Evolutionary conservation across 2,329 filamentous ascomycete genomes (phyloP).

Genomic region (Aureobasidium pullulans): DNA sequence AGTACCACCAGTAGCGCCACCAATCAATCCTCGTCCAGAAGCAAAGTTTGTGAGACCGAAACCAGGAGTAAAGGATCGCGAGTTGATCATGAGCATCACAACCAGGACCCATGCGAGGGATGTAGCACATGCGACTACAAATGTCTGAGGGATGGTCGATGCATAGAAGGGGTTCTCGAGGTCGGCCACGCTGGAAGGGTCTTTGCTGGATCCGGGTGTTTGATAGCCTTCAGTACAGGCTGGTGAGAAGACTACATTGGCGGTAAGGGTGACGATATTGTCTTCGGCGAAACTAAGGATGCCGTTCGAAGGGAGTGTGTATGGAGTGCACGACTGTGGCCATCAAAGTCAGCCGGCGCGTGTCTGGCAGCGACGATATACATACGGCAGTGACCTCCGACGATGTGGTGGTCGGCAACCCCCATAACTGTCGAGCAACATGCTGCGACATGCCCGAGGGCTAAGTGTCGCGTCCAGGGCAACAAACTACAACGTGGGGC

Average conservation of each 20-base stretch:
- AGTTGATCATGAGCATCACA: constrained; percentile 88
- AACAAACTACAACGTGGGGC: constrained; percentile 18
- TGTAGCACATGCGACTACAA: constrained; percentile 84
- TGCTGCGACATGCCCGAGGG: constrained; percentile 13
- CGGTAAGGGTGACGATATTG: constrained; percentile 52
- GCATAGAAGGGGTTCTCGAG: constrained; percentile 85
- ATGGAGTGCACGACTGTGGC: constrained; percentile 51
- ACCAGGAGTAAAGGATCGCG: constrained; percentile 85
- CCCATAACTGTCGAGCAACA: constrained; percentile 27
- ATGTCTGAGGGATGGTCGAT: constrained; percentile 86
- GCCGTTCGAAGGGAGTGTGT: constrained; percentile 54
- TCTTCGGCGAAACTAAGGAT: constrained; percentile 46
- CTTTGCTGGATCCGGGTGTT: constrained; percentile 32
- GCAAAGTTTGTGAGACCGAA: constrained; percentile 46
- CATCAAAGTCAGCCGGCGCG: not conserved
- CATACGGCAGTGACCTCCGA: constrained; percentile 13
- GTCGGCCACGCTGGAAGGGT: constrained; percentile 52
- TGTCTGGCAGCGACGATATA: not conserved
- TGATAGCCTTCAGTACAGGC: constrained; percentile 40
- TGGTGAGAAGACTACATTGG: constrained; percentile 54
- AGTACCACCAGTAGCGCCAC: constrained; percentile 58
- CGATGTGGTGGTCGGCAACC: constrained; percentile 20
- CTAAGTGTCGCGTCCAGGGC: constrained; percentile 12
- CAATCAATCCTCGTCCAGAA: constrained; percentile 77
- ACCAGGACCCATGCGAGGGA: constrained; percentile 87